Base-by-base conservation (phyloP, 352 stramenopile genomes). In the Globisporangium megalacanthum region DNA sequence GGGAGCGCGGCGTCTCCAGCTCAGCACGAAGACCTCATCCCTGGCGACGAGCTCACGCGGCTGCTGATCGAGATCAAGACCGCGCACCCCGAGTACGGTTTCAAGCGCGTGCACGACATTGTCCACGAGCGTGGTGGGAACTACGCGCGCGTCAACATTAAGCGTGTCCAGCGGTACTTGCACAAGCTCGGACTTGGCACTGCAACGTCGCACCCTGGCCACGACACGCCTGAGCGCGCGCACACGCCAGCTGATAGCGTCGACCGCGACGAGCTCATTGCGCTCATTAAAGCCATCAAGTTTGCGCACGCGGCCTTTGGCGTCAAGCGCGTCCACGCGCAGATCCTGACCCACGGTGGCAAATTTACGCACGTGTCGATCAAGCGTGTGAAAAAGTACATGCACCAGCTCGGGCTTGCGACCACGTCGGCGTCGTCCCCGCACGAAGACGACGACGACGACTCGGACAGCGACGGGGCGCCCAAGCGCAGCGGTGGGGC, bases 261-360 rank as follows among this genome's bases (percentile, higher is more conserved):
- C 50, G 70, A 86, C 50, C 71, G 69, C 45, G 85, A 92, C 29
- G 85, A 95, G 66, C 78, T 95, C 29, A 88, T 78, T 37, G 85
- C 85, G 58, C 72, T 95, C 13, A 84, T 95, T 65, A 87, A 92
- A 61, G 85, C 85, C 54, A 79, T 95, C 68, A 95, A 93, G 69
- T 95, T 95, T 61, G 83, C 83, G 29, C 77, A 92, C 59, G 72
- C 81, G 5, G 77, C 89, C 33, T 95, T 83, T 48, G 83, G 81
- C 35, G 72, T 84, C 70, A 95, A 95, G 79, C 83, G 84, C 56
- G 73, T 91, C 54, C 80, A 93, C 69, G 75, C 84, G 14, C 66
- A 92, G 60, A 82, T 95, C 39, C 54, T 77, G 29, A 77, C 75
- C 10, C 85, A 95, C 62, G 83, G 83, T 61, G 82, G 82, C 54